Evolutionary conservation across 805 yeast species (phyloP).

Genomic region (Yamadazyma ubonensis): DNA sequence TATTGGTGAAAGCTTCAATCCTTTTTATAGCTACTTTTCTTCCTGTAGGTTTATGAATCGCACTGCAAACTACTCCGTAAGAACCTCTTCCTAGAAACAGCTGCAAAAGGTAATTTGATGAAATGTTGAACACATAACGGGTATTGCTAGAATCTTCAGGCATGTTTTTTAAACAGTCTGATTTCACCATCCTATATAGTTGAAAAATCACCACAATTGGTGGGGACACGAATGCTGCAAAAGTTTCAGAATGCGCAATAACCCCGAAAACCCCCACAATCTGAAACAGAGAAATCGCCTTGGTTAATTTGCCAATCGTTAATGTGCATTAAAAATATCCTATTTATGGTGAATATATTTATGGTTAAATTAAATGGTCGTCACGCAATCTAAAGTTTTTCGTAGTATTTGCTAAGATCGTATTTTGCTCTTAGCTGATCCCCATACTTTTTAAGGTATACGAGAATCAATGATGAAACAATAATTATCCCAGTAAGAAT

Average conservation of each 20-base stretch:
- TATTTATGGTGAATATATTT: neutral
- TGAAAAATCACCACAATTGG: conserved; percentile 8
- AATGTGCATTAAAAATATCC: neutral
- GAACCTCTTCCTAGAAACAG: conserved; percentile 78
- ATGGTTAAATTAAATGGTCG: too few species aligned
- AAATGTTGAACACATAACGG: conserved; percentile 54
- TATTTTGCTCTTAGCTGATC: conserved; percentile 62
- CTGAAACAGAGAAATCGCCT: too few species aligned
- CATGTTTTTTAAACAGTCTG: neutral
- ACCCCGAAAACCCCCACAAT: conserved; percentile 1
- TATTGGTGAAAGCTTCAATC: conserved; percentile 66
- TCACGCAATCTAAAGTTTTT: conserved; percentile 31
- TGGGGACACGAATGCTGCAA: conserved; percentile 6
- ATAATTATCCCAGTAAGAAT: conserved; percentile 61
- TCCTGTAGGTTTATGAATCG: conserved; percentile 58
- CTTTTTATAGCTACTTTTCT: conserved; percentile 74
- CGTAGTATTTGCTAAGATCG: conserved; percentile 58
- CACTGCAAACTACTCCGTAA: conserved; percentile 75
- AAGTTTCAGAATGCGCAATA: neutral
- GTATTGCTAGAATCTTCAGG: neutral
- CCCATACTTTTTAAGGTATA: conserved; percentile 54
- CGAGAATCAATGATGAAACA: conserved; percentile 40
- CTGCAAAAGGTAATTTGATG: conserved; percentile 57
- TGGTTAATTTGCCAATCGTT: too few species aligned
- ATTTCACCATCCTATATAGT: neutral